Evolutionary conservation across 192 early-diverging fungal genomes (phyloP), one percentile per base, ranked within the genome.

Genomic region (Entrophospora sp.): DNA sequence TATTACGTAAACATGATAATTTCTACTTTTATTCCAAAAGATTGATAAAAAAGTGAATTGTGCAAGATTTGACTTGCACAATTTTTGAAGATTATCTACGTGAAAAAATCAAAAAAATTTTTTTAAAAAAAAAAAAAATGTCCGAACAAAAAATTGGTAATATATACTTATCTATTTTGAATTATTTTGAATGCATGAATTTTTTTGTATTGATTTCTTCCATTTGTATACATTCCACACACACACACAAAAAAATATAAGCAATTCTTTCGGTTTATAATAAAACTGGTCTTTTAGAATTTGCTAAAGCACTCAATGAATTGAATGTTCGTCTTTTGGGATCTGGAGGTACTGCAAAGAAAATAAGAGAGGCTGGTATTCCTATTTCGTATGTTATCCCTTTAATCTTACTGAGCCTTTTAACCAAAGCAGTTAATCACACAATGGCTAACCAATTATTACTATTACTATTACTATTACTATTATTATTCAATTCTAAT

Each of bases 241-340:
- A n/a, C n/a, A n/a, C n/a, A n/a, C n/a, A n/a, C n/a, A n/a, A n/a
- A n/a, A n/a, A n/a, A n/a, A n/a, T n/a, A n/a, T n/a, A 62, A 85
- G 89, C 89, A 64, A 85, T 91, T 49, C 90, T 98, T 31, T 97
- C 96, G 56, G 93, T 98, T 56, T 96, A 92, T 74, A 93, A 98
- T 85, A 98, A 98, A 82, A 94, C 92, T 46, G 92, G 88, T 36
- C 88, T 98, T 20, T 55, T 96, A 22, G 88, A 92, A 44, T 85
- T 98, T 58, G 96, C 93, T 55, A 87, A 83, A 70, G 85, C 83
- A 57, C 81, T 98, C 28, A 73, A 82, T 66, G 82, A 67, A 45
- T 81, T 91, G 66, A 84, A 86, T 66, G 80, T 97, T 56, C 78
- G 83, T 68, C 83, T 98, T 52, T 81, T 98, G 27, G 96, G 93